A percentile compares a stretch with the other conserved stretches of the same genome.
phyloP scores from a whole-genome alignment of 2,329 filamentous ascomycete genomes.

The Exophiala dermatitidis region DNA sequence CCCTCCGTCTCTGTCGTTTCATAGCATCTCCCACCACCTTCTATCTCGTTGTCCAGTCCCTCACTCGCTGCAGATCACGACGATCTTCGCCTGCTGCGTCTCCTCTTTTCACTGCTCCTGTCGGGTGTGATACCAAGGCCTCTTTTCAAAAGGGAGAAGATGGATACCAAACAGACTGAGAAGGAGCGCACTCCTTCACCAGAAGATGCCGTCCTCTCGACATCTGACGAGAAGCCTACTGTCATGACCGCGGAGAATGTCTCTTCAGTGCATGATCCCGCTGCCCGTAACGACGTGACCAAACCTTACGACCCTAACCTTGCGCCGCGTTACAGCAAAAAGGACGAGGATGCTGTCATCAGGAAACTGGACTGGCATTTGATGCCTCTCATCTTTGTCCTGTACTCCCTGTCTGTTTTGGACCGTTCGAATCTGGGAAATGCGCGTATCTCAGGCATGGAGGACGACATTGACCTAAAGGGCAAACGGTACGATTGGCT shows the following conservation, averaged over 20 bases:
- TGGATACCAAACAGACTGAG: too few species aligned
- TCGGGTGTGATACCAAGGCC: too few species aligned
- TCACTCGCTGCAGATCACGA: too few species aligned
- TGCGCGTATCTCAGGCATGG: slow-evolving; percentile 49
- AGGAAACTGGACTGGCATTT: slow-evolving; percentile 25
- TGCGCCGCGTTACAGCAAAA: slow-evolving; percentile 14
- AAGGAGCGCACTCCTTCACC: too few species aligned
- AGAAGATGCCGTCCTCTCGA: too few species aligned
- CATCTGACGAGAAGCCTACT: slow-evolving; percentile 13
- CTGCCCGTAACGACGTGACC: slow-evolving; percentile 11
- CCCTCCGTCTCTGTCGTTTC: too few species aligned
- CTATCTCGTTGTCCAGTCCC: too few species aligned
- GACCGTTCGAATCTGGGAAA: slow-evolving; percentile 50
- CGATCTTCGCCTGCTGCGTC: too few species aligned
- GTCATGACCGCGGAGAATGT: slow-evolving; percentile 12
- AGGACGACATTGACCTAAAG: slow-evolving; percentile 43
- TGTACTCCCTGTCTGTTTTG: slow-evolving; percentile 33
- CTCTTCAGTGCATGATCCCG: neutral
- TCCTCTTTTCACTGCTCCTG: too few species aligned
- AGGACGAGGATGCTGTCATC: slow-evolving; percentile 21
- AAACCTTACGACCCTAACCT: slow-evolving; percentile 5
- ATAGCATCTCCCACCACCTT: too few species aligned
- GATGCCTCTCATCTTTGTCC: slow-evolving; percentile 24
- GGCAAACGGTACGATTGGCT: slow-evolving; percentile 46
- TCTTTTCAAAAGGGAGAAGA: too few species aligned